Evolutionary conservation across 495 filamentous ascomycete species (phyloP), one percentile per base, ranked within the genome.

Genomic region (Letharia lupina): DNA sequence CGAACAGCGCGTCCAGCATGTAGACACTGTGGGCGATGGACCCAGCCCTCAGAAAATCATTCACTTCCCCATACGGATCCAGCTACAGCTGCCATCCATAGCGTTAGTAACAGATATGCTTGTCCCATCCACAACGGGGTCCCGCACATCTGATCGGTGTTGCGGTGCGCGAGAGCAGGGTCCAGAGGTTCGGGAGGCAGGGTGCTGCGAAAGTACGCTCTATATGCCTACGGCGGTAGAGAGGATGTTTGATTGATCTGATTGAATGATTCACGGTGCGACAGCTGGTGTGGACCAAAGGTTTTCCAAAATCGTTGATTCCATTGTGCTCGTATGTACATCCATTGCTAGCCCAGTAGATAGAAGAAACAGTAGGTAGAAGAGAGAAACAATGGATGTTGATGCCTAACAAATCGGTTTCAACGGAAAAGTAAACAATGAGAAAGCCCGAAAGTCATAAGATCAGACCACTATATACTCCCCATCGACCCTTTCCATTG

Each of bases 381-480:
- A 15, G 52, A 33, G 37, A 4, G 28, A 8, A 56, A 4, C 15
- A n/a, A 57, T 20, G 44, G 0, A 54, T 13, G 33, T 10, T 3
- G 15, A 18, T 37, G 15, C 33, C 13, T 57, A 37, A 37, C 7
- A 20, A 3, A 37, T 10, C 20, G 54, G 54, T 57, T 37, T 37
- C 54, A 16, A 57, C 31, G 4, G 33, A 37, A 57, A 57, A 39
- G 20, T 3, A 57, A 1, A n/a, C 39, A 33, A 37, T 35, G 54
- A 37, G 15, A 57, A 57, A 37, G 3, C 2, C 54, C 33, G 54
- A 33, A 33, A 56, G 31, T 37, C 54, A 33, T 57, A 3, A 20
- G 33, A 44, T 68, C 52, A 96, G 70, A 93, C 88, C 75, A 93
- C 89, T 75, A 94, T 92, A 78, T 91, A 94, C 78, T 96, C 91